phyloP scores from a whole-genome alignment of 1,284 basidiomycete genomes.

The Phaffia rhodozyma region DNA sequence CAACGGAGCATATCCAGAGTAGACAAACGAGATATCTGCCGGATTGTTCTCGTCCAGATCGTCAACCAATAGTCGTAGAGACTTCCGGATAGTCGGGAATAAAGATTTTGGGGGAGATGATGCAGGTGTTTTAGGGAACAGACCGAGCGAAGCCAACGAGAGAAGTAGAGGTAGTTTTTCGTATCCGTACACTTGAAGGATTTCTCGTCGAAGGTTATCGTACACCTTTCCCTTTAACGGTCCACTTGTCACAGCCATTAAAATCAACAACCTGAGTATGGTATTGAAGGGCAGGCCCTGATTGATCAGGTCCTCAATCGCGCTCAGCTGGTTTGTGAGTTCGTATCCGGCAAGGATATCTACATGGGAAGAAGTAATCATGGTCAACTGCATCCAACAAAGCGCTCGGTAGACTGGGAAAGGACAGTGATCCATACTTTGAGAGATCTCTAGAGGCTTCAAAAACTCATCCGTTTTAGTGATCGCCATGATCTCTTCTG shows the following conservation, averaged over 20 bases:
- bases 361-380: slow-evolving; percentile 28
- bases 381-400: neutral
- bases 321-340: slow-evolving; percentile 55
- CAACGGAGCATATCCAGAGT: slow-evolving; percentile 93
- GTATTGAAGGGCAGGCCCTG: slow-evolving; percentile 67
- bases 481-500: slow-evolving; percentile 75
- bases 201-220: slow-evolving; percentile 79
- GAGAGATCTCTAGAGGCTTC: slow-evolving; percentile 85
- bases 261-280: slow-evolving; percentile 68
- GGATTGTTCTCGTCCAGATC: slow-evolving; percentile 58
- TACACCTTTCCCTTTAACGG: slow-evolving; percentile 78
- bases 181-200: slow-evolving; percentile 90
- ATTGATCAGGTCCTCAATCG: slow-evolving; percentile 76
- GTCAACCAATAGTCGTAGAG: slow-evolving; percentile 82
- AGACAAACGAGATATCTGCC: slow-evolving; percentile 88
- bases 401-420: neutral
- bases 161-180: slow-evolving; percentile 73
- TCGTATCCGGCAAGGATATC: slow-evolving; percentile 87
- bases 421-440: slow-evolving; percentile 48
- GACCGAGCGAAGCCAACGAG: slow-evolving; percentile 57
- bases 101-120: slow-evolving; percentile 35
- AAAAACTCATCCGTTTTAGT: slow-evolving; percentile 86
- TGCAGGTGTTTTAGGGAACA: slow-evolving; percentile 40
- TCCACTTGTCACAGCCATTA: slow-evolving; percentile 68
- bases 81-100: slow-evolving; percentile 62